Percentiles rank a stretch among this genome's conserved stretches.
Evolutionary conservation across 306 rosid genomes (phyloP).

Genomic region (Cucumis cinereus): DNA sequence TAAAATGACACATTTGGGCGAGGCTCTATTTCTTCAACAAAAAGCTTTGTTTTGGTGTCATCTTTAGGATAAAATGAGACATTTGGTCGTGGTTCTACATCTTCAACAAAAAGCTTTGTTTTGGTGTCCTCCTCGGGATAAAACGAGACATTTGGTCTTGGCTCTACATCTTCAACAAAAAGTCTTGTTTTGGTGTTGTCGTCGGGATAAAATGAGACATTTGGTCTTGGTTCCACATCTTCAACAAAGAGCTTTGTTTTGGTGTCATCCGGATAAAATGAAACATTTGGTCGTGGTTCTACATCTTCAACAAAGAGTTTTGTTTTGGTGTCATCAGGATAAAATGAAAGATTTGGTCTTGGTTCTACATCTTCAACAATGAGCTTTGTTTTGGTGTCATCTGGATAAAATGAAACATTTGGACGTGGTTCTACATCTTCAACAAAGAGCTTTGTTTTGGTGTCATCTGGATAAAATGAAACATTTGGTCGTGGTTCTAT

Average conservation of each 20-base stretch:
- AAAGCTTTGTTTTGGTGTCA: too few species aligned
- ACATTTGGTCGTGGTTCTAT: not conserved
- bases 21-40: not conserved
- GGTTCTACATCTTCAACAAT: too few species aligned
- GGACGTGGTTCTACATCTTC: not conserved
- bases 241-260: too few species aligned
- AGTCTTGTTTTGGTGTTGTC: too few species aligned
- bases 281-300: not conserved
- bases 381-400: not conserved
- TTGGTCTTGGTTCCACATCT: not conserved
- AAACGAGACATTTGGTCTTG: too few species aligned
- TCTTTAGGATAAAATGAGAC: not conserved
- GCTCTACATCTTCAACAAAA: too few species aligned
- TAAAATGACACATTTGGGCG: not conserved
- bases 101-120: not conserved
- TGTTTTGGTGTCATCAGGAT: too few species aligned
- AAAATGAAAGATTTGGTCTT: too few species aligned
- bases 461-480: not conserved
- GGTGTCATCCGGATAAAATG: not conserved
- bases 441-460: not conserved
- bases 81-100: not conserved
- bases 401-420: not conserved
- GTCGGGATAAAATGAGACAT: not conserved
- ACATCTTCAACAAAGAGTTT: too few species aligned
- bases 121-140: not conserved